A percentile compares a stretch with the other conserved stretches of the same genome.
These are phyloP conservation scores for Somion occarium DNA, from an alignment of 1,284 basidiomycete genomes.

Conservation along the genomic window DNA sequence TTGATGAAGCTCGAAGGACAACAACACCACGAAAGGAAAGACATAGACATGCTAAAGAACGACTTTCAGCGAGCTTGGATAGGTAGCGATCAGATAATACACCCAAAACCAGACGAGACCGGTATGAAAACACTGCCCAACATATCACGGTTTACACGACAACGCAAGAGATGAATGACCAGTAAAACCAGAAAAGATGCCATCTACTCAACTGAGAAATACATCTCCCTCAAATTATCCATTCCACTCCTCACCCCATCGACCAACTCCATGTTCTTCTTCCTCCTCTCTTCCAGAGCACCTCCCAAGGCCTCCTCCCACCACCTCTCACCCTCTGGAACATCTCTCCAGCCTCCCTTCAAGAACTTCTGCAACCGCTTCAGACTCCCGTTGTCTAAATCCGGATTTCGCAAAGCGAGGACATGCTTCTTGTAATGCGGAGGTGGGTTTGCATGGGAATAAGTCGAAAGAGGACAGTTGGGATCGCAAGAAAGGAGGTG, in stretches of 20 bases:
- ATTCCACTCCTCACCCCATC: constrained; percentile 39
- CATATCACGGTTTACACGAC: too few relatives aligned
- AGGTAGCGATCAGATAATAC: neutral
- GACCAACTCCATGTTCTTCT: constrained; percentile 37
- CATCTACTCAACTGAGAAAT: neutral
- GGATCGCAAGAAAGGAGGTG: neutral
- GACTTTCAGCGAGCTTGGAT: neutral
- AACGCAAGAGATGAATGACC: too few relatives aligned
- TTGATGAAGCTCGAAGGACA: too few relatives aligned
- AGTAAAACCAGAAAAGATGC: too few relatives aligned
- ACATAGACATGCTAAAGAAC: neutral
- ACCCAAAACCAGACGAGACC: neutral
- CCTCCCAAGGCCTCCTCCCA: constrained; percentile 60
- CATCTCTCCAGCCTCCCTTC: constrained; percentile 51
- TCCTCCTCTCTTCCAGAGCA: constrained; percentile 39
- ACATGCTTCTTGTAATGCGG: constrained; percentile 38
- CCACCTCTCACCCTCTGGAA: constrained; percentile 51
- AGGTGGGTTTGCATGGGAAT: constrained; percentile 45
- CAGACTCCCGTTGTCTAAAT: constrained; percentile 24
- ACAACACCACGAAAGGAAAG: neutral
- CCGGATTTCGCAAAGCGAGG: constrained; percentile 32
- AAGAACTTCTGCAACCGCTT: constrained; percentile 40
- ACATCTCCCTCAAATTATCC: constrained; percentile 29
- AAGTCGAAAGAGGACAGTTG: constrained; percentile 21
- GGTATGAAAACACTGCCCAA: neutral